Conservation (phyloP, 2,329 filamentous ascomycete species). For the Epichloe scottii region DNA sequence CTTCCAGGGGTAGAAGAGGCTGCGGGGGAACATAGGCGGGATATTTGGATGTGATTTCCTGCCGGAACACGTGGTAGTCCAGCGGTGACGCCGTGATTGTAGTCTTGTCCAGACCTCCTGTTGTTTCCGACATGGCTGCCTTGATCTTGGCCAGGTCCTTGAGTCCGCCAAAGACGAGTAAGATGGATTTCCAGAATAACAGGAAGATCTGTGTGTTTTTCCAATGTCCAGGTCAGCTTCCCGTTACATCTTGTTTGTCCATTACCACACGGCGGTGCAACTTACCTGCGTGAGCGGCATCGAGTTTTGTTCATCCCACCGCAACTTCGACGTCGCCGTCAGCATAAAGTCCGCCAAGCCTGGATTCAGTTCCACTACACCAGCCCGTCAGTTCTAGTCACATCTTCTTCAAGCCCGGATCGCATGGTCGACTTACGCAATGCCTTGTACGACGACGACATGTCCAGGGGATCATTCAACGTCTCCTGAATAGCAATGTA, state of each 20-base stretch:
- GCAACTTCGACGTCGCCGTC: constrained; percentile 51
- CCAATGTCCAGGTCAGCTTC: constrained; percentile 11
- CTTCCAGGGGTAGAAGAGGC: constrained; percentile 70
- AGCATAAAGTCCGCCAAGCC: constrained; percentile 61
- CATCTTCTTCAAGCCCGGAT: neutral
- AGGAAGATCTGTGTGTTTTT: constrained; percentile 49
- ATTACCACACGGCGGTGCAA: neutral
- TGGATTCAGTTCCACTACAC: constrained; percentile 46
- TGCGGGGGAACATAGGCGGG: constrained; percentile 88
- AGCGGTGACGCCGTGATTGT: constrained; percentile 85
- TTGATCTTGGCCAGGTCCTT: constrained; percentile 64
- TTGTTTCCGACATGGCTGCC: constrained; percentile 51
- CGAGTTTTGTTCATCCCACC: constrained; percentile 57
- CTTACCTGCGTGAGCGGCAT: constrained; percentile 51
- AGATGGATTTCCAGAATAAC: constrained; percentile 81
- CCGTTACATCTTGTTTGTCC: neutral
- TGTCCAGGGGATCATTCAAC: constrained; percentile 37
- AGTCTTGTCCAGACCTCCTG: constrained; percentile 51
- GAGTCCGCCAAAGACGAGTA: constrained; percentile 74
- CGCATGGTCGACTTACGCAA: constrained; percentile 35
- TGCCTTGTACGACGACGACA: constrained; percentile 33
- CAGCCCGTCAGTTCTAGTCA: neutral
- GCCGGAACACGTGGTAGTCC: constrained; percentile 91
- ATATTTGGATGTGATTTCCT: constrained; percentile 96
- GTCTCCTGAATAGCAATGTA: constrained; percentile 47